Base-by-base conservation (phyloP, 805 yeast species). In the Wickerhamiella kazuoi region DNA sequence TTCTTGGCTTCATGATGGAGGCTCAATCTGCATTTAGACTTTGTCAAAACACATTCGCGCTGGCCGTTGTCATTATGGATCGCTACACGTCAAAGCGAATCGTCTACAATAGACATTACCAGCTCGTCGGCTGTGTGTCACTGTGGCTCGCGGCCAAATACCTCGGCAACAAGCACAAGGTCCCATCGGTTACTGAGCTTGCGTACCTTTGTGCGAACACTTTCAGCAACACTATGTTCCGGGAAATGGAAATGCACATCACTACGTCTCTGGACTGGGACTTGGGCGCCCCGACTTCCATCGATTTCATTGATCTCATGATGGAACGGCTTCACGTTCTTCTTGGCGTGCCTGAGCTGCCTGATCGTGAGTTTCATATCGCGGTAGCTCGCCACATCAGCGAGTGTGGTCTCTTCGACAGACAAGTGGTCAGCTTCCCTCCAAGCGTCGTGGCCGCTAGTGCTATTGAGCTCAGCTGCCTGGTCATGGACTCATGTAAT, bases 61-160 rank as follows among this genome's bases (percentile, higher is more conserved):
- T 64, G 62, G 73, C 72, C 64, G 74, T 77, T 30, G 75, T 77
- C 49, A 67, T 86, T 39, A 79, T 87, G 44, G 98, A 87, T 57
- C 71, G 96, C 44, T 87, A 87, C 61, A 80, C 94, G 55, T 79
- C 94, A 39, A 79, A 76, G 50, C 68, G 97, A 49, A 74, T 84
- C 6, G 90, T 86, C 1, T 68, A 79, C 46, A 72, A 76, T 47
- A 86, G 80, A 42, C 97, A 86, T 59, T 76, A 82, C 44, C 95
- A 86, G 58, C 67, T 87, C 39, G 87, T 87, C 9, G 83, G 93
- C 24, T 79, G 93, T 44, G 82, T 94, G 3, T 82, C 94, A 44
- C 62, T 87, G 28, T 87, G 97, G 96, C 69, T 87, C 24, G 82
- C 94, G 2, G 76, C 94, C 20, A 87, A 87, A 56, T 67, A 76